phyloP scores from a whole-genome alignment of 2,329 filamentous ascomycete species.

The Ophiosphaerella herpotricha region DNA sequence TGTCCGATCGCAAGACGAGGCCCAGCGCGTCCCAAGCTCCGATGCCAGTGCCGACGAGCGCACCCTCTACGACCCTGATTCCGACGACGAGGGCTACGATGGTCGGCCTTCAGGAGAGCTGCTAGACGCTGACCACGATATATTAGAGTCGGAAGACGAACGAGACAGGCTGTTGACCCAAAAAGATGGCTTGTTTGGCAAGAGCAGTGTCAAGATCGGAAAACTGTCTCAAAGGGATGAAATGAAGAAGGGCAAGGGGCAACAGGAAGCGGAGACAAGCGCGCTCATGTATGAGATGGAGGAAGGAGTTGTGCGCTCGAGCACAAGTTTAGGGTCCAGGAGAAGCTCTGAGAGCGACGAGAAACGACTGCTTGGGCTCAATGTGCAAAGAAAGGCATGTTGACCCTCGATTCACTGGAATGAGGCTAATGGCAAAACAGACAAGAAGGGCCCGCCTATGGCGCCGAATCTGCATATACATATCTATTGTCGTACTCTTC shows the following conservation, averaged over 20 bases:
- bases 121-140: constrained; percentile 43
- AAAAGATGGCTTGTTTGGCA: constrained; percentile 34
- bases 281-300: constrained; percentile 91
- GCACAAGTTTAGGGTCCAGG: constrained; percentile 35
- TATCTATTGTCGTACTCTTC: constrained; percentile 58
- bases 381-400: constrained; percentile 42
- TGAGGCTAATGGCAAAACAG: constrained; percentile 24
- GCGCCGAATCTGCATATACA: constrained; percentile 47
- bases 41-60: constrained; percentile 36
- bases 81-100: constrained; percentile 39
- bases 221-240: constrained; percentile 27
- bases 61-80: constrained; percentile 37
- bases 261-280: constrained; percentile 66
- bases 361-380: constrained; percentile 60
- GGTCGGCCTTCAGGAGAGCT: constrained; percentile 44
- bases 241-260: constrained; percentile 48
- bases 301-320: constrained; percentile 72
- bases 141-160: constrained; percentile 54
- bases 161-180: constrained; percentile 49
- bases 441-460: constrained; percentile 42
- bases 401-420: constrained; percentile 40
- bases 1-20: constrained; percentile 18
- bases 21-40: constrained; percentile 17
- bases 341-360: constrained; percentile 53
- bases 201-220: constrained; percentile 37